These are phyloP conservation scores for Hypoxylon sp. DNA, from an alignment of 2,329 filamentous ascomycete species.

Conservation along the genomic window DNA sequence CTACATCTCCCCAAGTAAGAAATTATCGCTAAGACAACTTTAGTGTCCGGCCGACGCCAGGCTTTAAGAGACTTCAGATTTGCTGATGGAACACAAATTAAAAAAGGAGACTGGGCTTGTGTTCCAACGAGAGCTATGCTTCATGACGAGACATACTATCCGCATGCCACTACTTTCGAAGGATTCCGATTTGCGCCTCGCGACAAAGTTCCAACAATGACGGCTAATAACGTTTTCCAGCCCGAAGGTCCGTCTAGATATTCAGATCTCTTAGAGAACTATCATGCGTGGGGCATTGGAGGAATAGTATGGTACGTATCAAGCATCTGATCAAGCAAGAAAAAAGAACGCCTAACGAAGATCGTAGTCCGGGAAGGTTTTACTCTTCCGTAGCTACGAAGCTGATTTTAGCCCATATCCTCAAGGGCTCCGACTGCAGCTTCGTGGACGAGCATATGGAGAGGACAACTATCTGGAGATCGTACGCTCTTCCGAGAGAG, in stretches of 20 bases:
- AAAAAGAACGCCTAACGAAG: background rate
- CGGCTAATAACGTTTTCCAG: background rate
- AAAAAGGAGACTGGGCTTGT: conserved; percentile 6
- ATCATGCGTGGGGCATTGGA: conserved; percentile 1
- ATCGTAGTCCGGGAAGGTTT: background rate
- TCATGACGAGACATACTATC: background rate
- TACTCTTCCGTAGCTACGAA: background rate
- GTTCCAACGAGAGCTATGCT: conserved; percentile 2
- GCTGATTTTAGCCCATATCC: too few relatives aligned
- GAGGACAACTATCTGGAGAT: too few relatives aligned
- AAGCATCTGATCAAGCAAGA: too few relatives aligned
- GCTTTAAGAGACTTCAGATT: background rate
- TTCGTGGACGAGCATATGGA: too few relatives aligned
- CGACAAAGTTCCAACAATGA: background rate
- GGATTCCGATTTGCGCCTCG: conserved; percentile 3
- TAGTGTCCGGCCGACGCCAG: conserved; percentile 9
- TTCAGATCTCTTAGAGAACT: background rate
- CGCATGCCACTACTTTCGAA: background rate
- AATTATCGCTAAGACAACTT: too few relatives aligned
- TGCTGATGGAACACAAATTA: conserved; percentile 3
- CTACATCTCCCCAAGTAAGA: background rate
- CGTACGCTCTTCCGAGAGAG: too few relatives aligned
- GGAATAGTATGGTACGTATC: background rate
- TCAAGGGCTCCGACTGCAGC: too few relatives aligned
- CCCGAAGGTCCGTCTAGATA: background rate